phyloP scores from a whole-genome alignment of 108 stramenopile species.

The Mediolabrus comicus region DNA sequence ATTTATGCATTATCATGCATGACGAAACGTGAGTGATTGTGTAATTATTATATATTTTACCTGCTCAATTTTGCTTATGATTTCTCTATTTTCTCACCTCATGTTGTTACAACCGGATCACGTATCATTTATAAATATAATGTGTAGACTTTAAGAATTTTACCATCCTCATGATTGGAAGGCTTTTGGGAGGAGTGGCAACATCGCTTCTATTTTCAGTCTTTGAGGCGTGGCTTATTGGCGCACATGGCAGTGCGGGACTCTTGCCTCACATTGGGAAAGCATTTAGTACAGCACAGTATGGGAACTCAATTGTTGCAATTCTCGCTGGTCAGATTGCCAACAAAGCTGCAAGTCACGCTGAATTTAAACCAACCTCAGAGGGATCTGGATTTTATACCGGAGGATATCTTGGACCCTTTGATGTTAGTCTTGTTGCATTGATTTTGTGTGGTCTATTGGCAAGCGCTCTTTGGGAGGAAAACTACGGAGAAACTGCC shows the following conservation, averaged over 20 bases:
- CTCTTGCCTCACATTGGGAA: constrained; percentile 66
- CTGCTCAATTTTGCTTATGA: background rate
- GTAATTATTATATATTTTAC: background rate
- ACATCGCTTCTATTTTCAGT: constrained; percentile 88
- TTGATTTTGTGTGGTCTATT: constrained; percentile 73
- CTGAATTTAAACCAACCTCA: constrained; percentile 33
- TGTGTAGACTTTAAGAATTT: constrained; percentile 71
- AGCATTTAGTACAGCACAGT: constrained; percentile 87
- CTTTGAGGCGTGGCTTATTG: constrained; percentile 96
- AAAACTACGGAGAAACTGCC: constrained; percentile 87
- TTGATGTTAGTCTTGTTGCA: constrained; percentile 86
- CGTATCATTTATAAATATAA: background rate
- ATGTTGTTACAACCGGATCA: background rate
- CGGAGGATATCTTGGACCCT: constrained; percentile 92
- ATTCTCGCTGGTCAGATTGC: constrained; percentile 94
- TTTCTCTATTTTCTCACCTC: background rate
- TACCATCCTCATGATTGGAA: constrained; percentile 84
- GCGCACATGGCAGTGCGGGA: constrained; percentile 73
- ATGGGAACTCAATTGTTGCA: constrained; percentile 91
- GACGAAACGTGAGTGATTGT: constrained; percentile 73
- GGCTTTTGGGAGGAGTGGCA: constrained; percentile 90
- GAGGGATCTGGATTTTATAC: constrained; percentile 51
- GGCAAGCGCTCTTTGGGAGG: constrained; percentile 84
- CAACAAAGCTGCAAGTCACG: constrained; percentile 62
- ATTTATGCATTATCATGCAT: constrained; percentile 83